These are phyloP conservation scores for Pseudogymnoascus sp. DNA, from an alignment of 2,329 filamentous ascomycete species.

Conservation along the genomic window DNA sequence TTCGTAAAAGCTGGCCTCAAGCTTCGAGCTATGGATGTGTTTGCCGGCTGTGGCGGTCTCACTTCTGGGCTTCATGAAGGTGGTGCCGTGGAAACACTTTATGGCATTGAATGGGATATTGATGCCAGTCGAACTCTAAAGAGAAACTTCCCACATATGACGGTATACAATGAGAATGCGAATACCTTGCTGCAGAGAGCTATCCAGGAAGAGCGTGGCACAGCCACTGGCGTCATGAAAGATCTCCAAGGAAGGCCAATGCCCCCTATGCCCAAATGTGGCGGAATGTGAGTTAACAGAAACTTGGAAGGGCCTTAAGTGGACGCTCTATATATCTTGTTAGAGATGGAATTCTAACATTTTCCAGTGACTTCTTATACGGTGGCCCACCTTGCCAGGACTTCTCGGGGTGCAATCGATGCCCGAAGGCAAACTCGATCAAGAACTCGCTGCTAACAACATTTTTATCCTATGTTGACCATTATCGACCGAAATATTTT, in stretches of 20 bases:
- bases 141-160: slow-evolving; percentile 4
- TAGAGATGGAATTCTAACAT: not conserved
- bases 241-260: slow-evolving; percentile 11
- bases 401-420: slow-evolving; percentile 14
- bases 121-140: not conserved
- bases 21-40: slow-evolving; percentile 8
- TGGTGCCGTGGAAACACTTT: slow-evolving; percentile 1
- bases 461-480: slow-evolving; percentile 19
- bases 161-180: slow-evolving; percentile 13
- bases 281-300: slow-evolving; percentile 10
- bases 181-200: slow-evolving; percentile 13
- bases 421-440: slow-evolving; percentile 13
- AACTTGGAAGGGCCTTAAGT: not conserved
- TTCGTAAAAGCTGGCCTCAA: slow-evolving; percentile 2
- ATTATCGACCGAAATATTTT: slow-evolving; percentile 21
- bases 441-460: slow-evolving; percentile 19
- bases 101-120: slow-evolving; percentile 3
- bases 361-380: slow-evolving; percentile 12
- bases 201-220: slow-evolving; percentile 10
- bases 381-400: slow-evolving; percentile 19
- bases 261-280: slow-evolving; percentile 13
- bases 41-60: slow-evolving; percentile 5
- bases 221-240: slow-evolving; percentile 3
- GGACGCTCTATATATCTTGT: not conserved
- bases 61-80: not conserved